Conservation (phyloP, 768 basidiomycete genomes). For the Inosperma sp. region DNA sequence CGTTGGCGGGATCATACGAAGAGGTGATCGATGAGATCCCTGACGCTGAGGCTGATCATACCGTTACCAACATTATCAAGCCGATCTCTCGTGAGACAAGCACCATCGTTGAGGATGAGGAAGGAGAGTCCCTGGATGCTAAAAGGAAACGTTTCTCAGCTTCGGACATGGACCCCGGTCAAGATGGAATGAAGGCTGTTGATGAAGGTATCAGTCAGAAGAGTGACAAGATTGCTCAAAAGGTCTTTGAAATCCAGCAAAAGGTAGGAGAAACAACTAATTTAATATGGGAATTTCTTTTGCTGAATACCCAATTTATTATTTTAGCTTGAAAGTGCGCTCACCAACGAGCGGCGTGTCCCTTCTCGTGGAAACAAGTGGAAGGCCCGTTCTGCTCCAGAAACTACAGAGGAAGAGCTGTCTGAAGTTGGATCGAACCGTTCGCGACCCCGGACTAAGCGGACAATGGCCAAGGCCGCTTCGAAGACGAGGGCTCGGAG, state of each 20-base stretch:
- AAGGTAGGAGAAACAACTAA: conserved; percentile 53
- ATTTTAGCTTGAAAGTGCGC: conserved; percentile 66
- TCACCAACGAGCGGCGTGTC: conserved; percentile 46
- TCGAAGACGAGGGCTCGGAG: conserved; percentile 49
- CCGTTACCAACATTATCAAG: conserved; percentile 24
- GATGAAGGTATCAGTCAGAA: conserved; percentile 80
- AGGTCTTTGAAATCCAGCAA: conserved; percentile 84
- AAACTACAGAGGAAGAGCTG: conserved; percentile 52
- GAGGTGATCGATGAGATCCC: conserved; percentile 24
- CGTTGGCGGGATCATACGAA: conserved; percentile 64
- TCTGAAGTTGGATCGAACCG: conserved; percentile 45
- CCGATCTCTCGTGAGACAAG: conserved; percentile 44
- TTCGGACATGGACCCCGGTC: conserved; percentile 54
- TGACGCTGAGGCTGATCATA: conserved; percentile 24
- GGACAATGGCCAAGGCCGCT: conserved; percentile 22
- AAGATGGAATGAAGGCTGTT: conserved; percentile 81
- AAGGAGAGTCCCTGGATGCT: conserved; percentile 39
- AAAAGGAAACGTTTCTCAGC: conserved; percentile 81
- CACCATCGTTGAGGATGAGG: conserved; percentile 54
- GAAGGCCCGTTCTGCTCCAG: conserved; percentile 35
- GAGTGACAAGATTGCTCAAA: conserved; percentile 84
- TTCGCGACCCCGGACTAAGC: conserved; percentile 37
- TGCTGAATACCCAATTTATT: conserved; percentile 10
- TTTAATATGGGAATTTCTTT: conserved; percentile 2
- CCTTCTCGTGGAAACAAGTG: conserved; percentile 33